Evolutionary conservation across 805 yeast species (phyloP).

Genomic region (Candida insectalens): DNA sequence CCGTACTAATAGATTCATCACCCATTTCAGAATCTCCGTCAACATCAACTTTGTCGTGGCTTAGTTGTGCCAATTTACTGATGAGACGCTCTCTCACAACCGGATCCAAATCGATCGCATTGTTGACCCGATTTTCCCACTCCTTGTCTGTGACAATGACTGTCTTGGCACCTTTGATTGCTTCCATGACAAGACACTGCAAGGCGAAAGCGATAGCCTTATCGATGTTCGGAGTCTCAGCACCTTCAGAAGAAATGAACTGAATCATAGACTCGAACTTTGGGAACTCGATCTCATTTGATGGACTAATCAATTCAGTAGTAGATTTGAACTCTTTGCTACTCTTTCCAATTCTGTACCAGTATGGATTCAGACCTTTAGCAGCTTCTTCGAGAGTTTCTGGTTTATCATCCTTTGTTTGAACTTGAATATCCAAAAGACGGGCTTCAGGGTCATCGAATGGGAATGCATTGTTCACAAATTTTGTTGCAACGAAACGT

Average conservation of each 20-base stretch:
- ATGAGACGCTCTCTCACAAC: slow-evolving; percentile 29
- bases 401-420: slow-evolving; percentile 41
- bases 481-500: slow-evolving; percentile 59
- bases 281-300: slow-evolving; percentile 39
- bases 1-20: slow-evolving; percentile 9
- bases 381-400: slow-evolving; percentile 74
- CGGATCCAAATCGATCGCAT: slow-evolving; percentile 55
- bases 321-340: slow-evolving; percentile 33
- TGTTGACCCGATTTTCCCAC: slow-evolving; percentile 63
- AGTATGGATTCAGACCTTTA: slow-evolving; percentile 76
- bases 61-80: slow-evolving; percentile 7
- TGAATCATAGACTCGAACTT: slow-evolving; percentile 31
- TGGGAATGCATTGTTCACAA: slow-evolving; percentile 50
- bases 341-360: slow-evolving; percentile 50
- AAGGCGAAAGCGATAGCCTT: slow-evolving; percentile 44
- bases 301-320: slow-evolving; percentile 10
- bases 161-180: slow-evolving; percentile 40
- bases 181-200: slow-evolving; percentile 56
- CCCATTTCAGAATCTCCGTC: slow-evolving; percentile 9
- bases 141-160: slow-evolving; percentile 61
- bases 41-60: not conserved
- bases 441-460: slow-evolving; percentile 64
- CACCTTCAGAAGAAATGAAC: slow-evolving; percentile 18
- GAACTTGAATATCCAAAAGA: slow-evolving; percentile 54
- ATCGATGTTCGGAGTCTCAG: slow-evolving; percentile 11